phyloP scores from a whole-genome alignment of 306 rosid species.

The Prunus padus region DNA sequence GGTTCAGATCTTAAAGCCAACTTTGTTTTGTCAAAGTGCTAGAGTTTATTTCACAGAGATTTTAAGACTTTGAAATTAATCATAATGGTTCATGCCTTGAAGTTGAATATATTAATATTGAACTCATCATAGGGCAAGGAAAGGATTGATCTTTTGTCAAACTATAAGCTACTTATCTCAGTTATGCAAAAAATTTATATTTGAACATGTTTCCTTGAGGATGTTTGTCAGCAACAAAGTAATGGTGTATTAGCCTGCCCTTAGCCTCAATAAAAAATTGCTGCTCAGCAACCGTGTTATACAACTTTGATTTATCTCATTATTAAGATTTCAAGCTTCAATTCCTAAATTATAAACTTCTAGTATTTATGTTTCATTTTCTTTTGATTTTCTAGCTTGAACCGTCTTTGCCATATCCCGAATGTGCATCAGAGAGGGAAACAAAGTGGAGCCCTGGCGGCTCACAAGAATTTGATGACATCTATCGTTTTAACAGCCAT shows the following conservation, averaged over 20 bases:
- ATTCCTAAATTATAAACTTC: conserved; percentile 9
- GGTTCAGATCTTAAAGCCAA: no score
- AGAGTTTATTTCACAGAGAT: not conserved
- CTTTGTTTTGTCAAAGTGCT: no score
- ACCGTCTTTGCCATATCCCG: conserved; percentile 17
- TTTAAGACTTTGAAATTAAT: no score
- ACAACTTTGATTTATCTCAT: not conserved
- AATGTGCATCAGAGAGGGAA: conserved; percentile 26
- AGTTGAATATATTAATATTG: not conserved
- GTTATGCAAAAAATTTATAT: not conserved
- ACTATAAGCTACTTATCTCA: not conserved
- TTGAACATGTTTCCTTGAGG: not conserved
- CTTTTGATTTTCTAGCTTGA: conserved; percentile 27
- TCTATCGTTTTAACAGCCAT: conserved; percentile 13
- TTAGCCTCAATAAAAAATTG: not conserved
- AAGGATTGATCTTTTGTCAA: not conserved
- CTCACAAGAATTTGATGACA: conserved; percentile 22
- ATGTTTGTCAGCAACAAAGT: not conserved
- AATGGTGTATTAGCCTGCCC: not conserved
- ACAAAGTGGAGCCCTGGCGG: conserved; percentile 33
- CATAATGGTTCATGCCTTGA: not conserved
- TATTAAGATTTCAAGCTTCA: not conserved
- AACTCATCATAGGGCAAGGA: not conserved
- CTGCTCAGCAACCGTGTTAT: not conserved
- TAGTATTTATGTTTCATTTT: not conserved